Base-by-base conservation (phyloP, 2,329 filamentous ascomycete genomes). In the Fusarium secorum region DNA sequence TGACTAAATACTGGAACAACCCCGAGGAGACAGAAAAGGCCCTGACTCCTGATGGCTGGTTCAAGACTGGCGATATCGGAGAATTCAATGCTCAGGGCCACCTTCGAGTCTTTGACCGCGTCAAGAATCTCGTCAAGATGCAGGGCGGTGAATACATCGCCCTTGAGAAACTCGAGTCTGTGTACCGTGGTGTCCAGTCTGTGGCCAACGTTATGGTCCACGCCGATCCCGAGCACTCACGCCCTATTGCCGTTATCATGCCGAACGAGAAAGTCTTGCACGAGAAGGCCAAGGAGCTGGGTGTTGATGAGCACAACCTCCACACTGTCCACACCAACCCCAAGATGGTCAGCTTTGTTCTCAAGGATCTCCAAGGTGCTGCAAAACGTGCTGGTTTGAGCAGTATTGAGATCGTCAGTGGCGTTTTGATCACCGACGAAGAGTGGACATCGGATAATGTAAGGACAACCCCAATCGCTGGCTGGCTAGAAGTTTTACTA, bases 91-190 rank as follows among this genome's bases (percentile, higher is more conserved):
- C 84, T 46, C 86, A 91, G 68, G 95, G 95, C 45, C 93, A 97
- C 79, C 83, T 98, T 72, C 89, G 87, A 75, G 91, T 98, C 79
- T 95, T 98, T 78, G 95, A 98, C 81, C 93, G 95, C 75, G 95
- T 97, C 89, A 98, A 98, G 90, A 98, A 98, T 83, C 85, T 98
- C 60, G 93, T 98, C 81, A 98, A 98, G 90, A 95, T 96, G 70
- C 88, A 93, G 72, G 94, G 95, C 66, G 95, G 95, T 74, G 95
- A 98, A 85, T 98, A 98, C 82, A 97, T 98, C 80, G 96, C 95
- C 26, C 88, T 99, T 7, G 95, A 98, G 85, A 98, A 95, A 85
- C 90, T 98, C 65, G 95, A 98, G 83, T 92, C 95, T 6, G 87
- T 97, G 59, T 98, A 98, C 84, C 91, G 95, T 68, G 90, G 93